Base-by-base conservation (phyloP, 208 protist genomes). In the Vickermania ingenoplastis region DNA sequence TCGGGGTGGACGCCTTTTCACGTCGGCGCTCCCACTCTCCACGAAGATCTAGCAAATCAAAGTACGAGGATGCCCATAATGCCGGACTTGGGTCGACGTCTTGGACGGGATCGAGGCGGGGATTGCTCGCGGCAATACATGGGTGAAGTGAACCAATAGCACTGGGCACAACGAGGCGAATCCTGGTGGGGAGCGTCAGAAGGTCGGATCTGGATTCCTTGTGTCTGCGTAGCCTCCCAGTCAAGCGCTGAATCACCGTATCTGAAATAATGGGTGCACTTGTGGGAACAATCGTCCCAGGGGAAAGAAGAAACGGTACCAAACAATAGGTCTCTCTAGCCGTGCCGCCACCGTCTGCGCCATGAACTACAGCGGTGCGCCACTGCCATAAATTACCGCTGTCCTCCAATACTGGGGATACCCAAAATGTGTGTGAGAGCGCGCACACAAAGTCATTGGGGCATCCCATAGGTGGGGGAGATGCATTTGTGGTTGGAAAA, bases 391-490 rank as follows among this genome's bases (percentile, higher is more conserved):
- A 45, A 45, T 45, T 22, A 5, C 24, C 30, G 4, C 51, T 13
- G 11, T 54, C 27, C 31, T 65, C 48, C 5, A 27, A 41, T 45
- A 45, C 21, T 17, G 14, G 41, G 17, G 36, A 51, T 14, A 51
- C 25, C 25, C 17, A 4, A 13, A 29, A 7, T 63, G 3, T 58
- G 48, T 56, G 50, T 52, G 53, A 61, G 22, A 23, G 30, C 22
- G 2, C 7, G 14, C 11, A 17, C 65, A 58, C 31, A 69, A 3
- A n/a, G n/a, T n/a, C n/a, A n/a, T n/a, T n/a, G n/a, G n/a, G n/a
- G n/a, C n/a, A n/a, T n/a, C n/a, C n/a, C n/a, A n/a, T n/a, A n/a
- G n/a, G n/a, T n/a, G n/a, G n/a, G n/a, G n/a, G n/a, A n/a, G n/a
- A n/a, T n/a, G n/a, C n/a, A n/a, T n/a, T n/a, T n/a, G n/a, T n/a